Conservation (phyloP, 768 basidiomycete genomes). For the Pleurotus citrinopileatus region DNA sequence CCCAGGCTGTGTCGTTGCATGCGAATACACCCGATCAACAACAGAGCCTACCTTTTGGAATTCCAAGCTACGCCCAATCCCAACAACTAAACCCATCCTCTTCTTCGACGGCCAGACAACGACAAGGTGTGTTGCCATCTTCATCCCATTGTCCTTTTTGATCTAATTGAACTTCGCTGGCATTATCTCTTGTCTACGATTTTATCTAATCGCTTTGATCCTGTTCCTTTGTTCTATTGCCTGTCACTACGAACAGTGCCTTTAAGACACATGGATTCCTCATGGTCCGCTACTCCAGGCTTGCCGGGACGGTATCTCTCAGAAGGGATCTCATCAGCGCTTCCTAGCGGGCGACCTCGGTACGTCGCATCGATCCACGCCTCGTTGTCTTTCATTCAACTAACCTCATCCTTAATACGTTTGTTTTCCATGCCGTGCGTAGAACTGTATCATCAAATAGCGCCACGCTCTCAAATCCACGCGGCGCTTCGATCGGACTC, state of each 20-base stretch:
- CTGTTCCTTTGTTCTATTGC: background rate
- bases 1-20: background rate
- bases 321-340: conserved; percentile 6
- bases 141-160: background rate
- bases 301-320: conserved; percentile 7
- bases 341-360: background rate
- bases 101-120: background rate
- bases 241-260: background rate
- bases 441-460: conserved; percentile 7
- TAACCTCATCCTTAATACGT: background rate
- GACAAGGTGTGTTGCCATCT: conserved; percentile 1
- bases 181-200: conserved; percentile 1
- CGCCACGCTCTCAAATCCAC: conserved; percentile 1
- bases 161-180: background rate
- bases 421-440: background rate
- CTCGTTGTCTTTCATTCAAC: background rate
- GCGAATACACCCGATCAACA: conserved; percentile 3
- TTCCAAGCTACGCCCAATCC: background rate
- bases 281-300: conserved; percentile 4
- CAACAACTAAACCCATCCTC: background rate
- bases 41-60: background rate
- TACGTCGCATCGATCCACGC: background rate
- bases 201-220: background rate
- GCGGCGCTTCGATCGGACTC: conserved; percentile 3
- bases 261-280: conserved; percentile 7